These are phyloP conservation scores for Diversispora eburnea DNA, from an alignment of 192 early-diverging fungal genomes.

Conservation along the genomic window DNA sequence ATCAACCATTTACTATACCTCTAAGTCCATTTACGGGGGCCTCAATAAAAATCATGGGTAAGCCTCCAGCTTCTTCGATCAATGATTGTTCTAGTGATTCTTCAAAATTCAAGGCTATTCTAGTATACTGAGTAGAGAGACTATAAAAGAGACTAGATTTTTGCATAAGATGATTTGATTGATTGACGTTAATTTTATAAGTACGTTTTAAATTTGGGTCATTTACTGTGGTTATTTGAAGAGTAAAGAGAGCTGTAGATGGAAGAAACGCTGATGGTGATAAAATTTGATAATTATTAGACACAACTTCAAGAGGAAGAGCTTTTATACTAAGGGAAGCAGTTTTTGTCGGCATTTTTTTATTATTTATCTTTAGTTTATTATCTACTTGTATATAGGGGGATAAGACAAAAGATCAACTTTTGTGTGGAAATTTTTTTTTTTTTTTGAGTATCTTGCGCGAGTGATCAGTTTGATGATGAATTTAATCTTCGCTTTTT, in stretches of 20 bases:
- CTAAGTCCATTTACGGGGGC: background rate
- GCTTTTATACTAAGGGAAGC: conserved; percentile 12
- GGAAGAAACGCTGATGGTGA: conserved; percentile 18
- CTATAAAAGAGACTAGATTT: conserved; percentile 17
- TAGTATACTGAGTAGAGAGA: conserved; percentile 10
- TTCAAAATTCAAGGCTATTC: background rate
- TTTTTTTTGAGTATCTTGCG: too few species aligned
- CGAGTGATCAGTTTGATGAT: too few species aligned
- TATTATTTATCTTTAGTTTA: background rate
- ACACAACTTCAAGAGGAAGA: conserved; percentile 1
- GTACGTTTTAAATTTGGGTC: background rate
- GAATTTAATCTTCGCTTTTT: too few species aligned
- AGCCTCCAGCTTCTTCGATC: conserved; percentile 15
- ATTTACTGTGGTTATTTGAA: background rate
- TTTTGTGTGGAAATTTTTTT: background rate
- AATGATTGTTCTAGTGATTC: background rate
- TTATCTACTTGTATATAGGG: background rate
- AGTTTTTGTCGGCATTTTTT: conserved; percentile 16
- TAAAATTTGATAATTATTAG: background rate
- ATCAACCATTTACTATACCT: too few species aligned
- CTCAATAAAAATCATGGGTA: conserved; percentile 25
- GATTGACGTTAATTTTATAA: conserved; percentile 20
- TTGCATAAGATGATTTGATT: conserved; percentile 26
- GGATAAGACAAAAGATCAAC: conserved; percentile 3
- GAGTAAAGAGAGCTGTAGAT: background rate